Conservation (phyloP, 257 asterid species). For the Thymus mandschuricus region DNA sequence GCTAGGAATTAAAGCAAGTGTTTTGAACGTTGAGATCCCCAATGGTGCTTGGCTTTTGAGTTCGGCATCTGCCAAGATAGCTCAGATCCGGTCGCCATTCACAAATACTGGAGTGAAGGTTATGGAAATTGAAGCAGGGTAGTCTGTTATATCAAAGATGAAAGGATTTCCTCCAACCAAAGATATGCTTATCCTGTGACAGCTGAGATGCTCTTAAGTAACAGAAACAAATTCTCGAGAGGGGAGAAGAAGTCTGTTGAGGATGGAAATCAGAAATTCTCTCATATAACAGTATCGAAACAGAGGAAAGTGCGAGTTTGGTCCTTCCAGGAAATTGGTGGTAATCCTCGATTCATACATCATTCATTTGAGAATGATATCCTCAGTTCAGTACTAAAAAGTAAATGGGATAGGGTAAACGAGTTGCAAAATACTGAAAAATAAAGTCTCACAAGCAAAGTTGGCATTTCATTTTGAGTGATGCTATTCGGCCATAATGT, state of each 20-base stretch:
- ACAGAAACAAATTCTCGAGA: constrained; percentile 5
- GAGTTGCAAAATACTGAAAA: background rate
- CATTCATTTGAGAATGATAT: background rate
- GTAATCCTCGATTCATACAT: background rate
- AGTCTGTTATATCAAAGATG: background rate
- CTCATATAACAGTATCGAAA: background rate
- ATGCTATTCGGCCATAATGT: no score
- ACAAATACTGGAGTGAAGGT: background rate
- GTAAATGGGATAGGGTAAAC: background rate
- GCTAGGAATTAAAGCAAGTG: background rate
- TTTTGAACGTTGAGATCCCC: background rate
- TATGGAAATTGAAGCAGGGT: constrained; percentile 6
- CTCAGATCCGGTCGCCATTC: background rate
- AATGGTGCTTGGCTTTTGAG: background rate
- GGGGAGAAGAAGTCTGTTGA: constrained; percentile 5
- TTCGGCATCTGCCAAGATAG: constrained; percentile 1
- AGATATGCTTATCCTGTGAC: constrained; percentile 5
- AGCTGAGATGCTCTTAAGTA: background rate
- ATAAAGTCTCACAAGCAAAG: background rate
- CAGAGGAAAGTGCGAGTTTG: background rate
- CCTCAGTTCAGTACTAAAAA: background rate
- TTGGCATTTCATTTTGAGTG: background rate
- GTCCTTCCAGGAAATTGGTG: background rate
- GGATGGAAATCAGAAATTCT: background rate
- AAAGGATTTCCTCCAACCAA: background rate